Percentiles rank a stretch among this genome's conserved stretches.
These are phyloP conservation scores for Fragaria ananassa DNA, from an alignment of 306 rosid genomes.

Conservation along the genomic window DNA sequence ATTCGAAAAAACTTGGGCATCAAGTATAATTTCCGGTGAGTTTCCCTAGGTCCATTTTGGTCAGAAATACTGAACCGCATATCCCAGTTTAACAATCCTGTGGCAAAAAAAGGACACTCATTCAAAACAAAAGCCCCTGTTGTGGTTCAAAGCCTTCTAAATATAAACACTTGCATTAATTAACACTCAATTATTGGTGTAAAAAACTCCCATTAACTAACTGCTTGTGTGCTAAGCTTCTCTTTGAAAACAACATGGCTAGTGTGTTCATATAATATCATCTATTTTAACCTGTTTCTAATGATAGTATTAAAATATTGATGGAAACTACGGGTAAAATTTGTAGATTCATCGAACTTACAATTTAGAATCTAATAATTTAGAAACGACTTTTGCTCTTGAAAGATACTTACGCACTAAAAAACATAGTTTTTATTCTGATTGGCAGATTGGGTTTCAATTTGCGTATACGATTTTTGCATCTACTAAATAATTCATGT, in stretches of 20 bases:
- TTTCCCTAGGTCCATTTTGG: neutral
- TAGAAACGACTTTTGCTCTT: neutral
- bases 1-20: neutral
- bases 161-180: neutral
- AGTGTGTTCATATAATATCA: too few species aligned
- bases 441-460: neutral
- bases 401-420: neutral
- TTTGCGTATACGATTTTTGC: neutral
- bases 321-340: neutral
- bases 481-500: neutral
- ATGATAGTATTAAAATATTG: too few species aligned
- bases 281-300: too few species aligned
- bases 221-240: neutral
- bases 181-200: neutral
- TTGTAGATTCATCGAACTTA: neutral
- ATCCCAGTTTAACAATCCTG: neutral
- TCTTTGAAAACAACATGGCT: neutral
- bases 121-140: neutral
- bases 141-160: neutral
- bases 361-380: neutral
- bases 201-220: neutral
- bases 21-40: neutral
- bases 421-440: neutral
- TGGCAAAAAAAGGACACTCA: neutral
- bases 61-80: neutral